A percentile compares a stretch with the other conserved stretches of the same genome.
These are phyloP conservation scores for Panaeolus papilionaceus DNA, from an alignment of 768 basidiomycete genomes.

Conservation along the genomic window DNA sequence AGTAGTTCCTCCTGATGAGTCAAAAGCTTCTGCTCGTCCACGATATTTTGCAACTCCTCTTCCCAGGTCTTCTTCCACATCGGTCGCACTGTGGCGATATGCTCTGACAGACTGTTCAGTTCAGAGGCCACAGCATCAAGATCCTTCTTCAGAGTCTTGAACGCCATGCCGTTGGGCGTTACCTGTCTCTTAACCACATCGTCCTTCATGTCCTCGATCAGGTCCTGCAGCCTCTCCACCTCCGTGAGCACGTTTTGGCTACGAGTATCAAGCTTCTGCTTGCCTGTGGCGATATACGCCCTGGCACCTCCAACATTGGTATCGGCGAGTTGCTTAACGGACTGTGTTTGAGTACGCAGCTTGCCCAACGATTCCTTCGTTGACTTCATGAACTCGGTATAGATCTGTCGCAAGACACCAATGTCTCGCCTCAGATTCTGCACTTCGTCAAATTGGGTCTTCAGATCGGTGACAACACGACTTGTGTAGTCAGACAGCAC, in stretches of 20 bases:
- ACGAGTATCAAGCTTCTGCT: constrained; percentile 86
- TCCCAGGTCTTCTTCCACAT: constrained; percentile 99
- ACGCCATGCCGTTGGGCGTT: constrained; percentile 75
- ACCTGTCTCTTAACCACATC: constrained; percentile 91
- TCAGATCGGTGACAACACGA: constrained; percentile 81
- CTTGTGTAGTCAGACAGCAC: constrained; percentile 73
- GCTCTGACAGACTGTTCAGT: constrained; percentile 78
- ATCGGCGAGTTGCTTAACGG: constrained; percentile 86
- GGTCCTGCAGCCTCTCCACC: constrained; percentile 92
- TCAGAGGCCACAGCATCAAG: constrained; percentile 69
- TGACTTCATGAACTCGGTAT: constrained; percentile 91
- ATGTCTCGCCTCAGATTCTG: constrained; percentile 93
- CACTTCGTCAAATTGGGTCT: constrained; percentile 94
- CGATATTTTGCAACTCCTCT: constrained; percentile 93
- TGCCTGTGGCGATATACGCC: constrained; percentile 89
- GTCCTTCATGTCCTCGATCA: constrained; percentile 86
- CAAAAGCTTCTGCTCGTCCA: constrained; percentile 96
- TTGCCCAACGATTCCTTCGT: constrained; percentile 86
- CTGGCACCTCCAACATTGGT: constrained; percentile 86
- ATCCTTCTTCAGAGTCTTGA: constrained; percentile 77
- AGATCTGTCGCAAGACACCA: constrained; percentile 92
- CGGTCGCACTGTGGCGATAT: constrained; percentile 89
- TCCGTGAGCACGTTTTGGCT: constrained; percentile 91
- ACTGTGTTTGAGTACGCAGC: constrained; percentile 83
- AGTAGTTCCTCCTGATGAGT: constrained; percentile 93